phyloP scores from a whole-genome alignment of 139 green algal species.

The Auxenochlorella protothecoides region DNA sequence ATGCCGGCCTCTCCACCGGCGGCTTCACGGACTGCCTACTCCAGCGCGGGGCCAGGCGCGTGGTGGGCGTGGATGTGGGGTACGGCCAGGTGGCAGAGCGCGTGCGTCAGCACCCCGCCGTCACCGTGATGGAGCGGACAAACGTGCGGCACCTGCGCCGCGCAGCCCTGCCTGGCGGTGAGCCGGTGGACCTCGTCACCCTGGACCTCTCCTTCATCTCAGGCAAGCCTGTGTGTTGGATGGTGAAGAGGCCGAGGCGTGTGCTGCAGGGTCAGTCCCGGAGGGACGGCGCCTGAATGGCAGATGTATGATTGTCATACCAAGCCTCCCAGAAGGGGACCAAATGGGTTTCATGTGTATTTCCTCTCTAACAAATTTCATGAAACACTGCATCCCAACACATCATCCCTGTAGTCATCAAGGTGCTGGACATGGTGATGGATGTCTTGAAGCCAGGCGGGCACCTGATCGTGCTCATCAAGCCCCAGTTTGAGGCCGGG shows the following conservation, averaged over 20 bases:
- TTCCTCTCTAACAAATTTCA: not conserved
- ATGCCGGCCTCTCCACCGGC: slow-evolving; percentile 89
- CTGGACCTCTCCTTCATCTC: slow-evolving; percentile 97
- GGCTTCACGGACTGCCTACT: slow-evolving; percentile 97
- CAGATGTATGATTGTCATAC: no score
- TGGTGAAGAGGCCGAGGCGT: no score
- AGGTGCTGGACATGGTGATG: slow-evolving; percentile 46
- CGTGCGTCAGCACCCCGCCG: slow-evolving; percentile 59
- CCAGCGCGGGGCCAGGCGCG: slow-evolving; percentile 63
- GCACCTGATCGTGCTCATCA: slow-evolving; percentile 83
- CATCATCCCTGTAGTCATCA: not conserved
- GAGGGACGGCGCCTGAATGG: no score
- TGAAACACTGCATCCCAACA: not conserved
- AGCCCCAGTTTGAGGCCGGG: slow-evolving; percentile 97
- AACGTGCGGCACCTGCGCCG: slow-evolving; percentile 78
- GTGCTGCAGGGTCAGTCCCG: no score
- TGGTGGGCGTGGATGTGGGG: slow-evolving; percentile 93
- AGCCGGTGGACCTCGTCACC: slow-evolving; percentile 62
- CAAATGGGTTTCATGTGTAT: not conserved
- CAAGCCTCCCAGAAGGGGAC: no score
- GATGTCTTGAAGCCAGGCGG: slow-evolving; percentile 37
- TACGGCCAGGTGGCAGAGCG: slow-evolving; percentile 86
- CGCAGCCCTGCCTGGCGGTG: slow-evolving; percentile 27
- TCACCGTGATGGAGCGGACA: slow-evolving; percentile 85
- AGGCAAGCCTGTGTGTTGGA: not conserved